Conservation (phyloP, 2,329 filamentous ascomycete species). For the Penicillium sp. region DNA sequence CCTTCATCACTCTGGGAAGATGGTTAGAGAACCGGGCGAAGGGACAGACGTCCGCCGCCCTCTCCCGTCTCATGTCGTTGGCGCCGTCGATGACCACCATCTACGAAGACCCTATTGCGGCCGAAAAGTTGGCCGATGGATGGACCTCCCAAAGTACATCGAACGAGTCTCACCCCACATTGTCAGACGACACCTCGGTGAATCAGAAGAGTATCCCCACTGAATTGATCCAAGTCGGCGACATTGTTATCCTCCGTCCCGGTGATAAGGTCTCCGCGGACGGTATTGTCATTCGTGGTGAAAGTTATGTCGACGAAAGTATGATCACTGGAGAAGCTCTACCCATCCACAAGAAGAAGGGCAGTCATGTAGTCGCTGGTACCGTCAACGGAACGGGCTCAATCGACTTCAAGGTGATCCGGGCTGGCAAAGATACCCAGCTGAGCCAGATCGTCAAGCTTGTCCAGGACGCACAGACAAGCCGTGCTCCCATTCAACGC, state of each 20-base stretch:
- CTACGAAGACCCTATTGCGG: conserved; percentile 91
- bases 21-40: conserved; percentile 95
- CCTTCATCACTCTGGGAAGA: conserved; percentile 88
- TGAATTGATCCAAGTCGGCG: conserved; percentile 90
- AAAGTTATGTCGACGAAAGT: conserved; percentile 94
- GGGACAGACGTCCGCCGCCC: conserved; percentile 91
- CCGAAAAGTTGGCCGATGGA: conserved; percentile 83
- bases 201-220: conserved; percentile 78
- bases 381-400: conserved; percentile 95
- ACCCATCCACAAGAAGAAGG: conserved; percentile 87
- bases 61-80: conserved; percentile 93
- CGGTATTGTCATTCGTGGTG: conserved; percentile 81
- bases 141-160: conserved; percentile 57
- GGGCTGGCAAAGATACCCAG: conserved; percentile 92
- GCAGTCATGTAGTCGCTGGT: conserved; percentile 81
- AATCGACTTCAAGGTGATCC: conserved; percentile 88
- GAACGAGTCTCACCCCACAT: conserved; percentile 15
- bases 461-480: conserved; percentile 97
- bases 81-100: conserved; percentile 97
- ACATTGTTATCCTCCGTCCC: conserved; percentile 89
- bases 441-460: conserved; percentile 97
- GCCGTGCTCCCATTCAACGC: conserved; percentile 89
- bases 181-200: conserved; percentile 27
- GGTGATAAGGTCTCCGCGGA: conserved; percentile 98
- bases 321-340: conserved; percentile 99